These are phyloP conservation scores for Acer campestre DNA, from an alignment of 345 rosid species.

Conservation along the genomic window DNA sequence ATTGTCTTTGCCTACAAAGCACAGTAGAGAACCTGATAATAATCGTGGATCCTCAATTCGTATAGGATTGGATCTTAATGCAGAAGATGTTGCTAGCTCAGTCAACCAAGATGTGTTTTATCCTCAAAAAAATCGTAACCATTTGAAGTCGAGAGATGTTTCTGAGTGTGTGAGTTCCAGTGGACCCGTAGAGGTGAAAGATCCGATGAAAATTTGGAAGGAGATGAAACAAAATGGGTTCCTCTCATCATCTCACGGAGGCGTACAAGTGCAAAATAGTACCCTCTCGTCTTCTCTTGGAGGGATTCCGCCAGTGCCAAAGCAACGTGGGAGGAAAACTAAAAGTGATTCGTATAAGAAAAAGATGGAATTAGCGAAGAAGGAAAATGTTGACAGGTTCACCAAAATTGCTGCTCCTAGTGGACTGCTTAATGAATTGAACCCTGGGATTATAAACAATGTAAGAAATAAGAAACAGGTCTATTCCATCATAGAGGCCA, in stretches of 20 bases:
- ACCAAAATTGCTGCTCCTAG: constrained; percentile 88
- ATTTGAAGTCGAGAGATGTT: constrained; percentile 37
- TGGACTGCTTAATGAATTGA: constrained; percentile 81
- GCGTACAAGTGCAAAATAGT: constrained; percentile 47
- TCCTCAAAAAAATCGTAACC: constrained; percentile 35
- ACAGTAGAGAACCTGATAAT: constrained; percentile 17
- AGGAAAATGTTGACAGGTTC: constrained; percentile 76
- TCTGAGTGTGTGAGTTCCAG: constrained; percentile 80
- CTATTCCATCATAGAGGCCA: constrained; percentile 80
- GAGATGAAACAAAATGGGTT: constrained; percentile 92
- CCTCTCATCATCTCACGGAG: constrained; percentile 72
- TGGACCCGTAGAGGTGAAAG: constrained; percentile 51
- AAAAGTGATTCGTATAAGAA: constrained; percentile 56
- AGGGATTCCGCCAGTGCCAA: constrained; percentile 61
- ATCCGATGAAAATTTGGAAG: constrained; percentile 72
- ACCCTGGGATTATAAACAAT: constrained; percentile 92
- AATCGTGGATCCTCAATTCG: constrained; percentile 34
- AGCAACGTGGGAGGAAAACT: constrained; percentile 66
- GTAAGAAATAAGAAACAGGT: constrained; percentile 90
- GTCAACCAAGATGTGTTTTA: constrained; percentile 38
- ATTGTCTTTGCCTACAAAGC: constrained; percentile 29
- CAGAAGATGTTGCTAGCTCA: constrained; percentile 58
- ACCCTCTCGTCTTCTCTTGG: constrained; percentile 47
- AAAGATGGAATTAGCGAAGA: constrained; percentile 74
- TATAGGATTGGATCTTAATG: constrained; percentile 53